Base-by-base conservation (phyloP, 208 protist species). In the Leishmania major region DNA sequence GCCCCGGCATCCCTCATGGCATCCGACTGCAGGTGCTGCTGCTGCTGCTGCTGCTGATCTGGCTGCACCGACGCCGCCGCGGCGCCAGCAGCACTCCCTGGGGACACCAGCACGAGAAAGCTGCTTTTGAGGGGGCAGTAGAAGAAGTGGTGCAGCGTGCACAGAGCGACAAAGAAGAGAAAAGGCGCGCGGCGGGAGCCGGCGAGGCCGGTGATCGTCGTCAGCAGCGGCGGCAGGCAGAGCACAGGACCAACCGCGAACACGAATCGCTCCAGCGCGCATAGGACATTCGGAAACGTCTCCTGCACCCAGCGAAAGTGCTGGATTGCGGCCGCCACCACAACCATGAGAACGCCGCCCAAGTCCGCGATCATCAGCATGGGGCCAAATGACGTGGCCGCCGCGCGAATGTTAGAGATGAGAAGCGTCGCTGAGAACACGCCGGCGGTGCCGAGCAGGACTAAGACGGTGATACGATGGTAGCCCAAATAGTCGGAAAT, bases 291-390 rank as follows among this genome's bases (percentile, higher is more conserved):
- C 5, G 95, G 95, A 60, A 84, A 93, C 22, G 81, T 84, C 79
- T 92, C 79, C 85, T 98, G 95, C 51, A 98, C 60, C 90, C 92
- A 98, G 4, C 89, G 90, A 83, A 97, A 98, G 84, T 98, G 95
- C 77, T 95, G 86, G 74, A 94, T 75, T 0, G 87, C 85, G 0
- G 89, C 82, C 47, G 88, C 91, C 19, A 87, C 84, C 17, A 84
- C 75, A 11, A 88, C 45, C 49, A 87, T 3, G 25, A 96, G 76
- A 28, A 95, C 31, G 10, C 89, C 87, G 15, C 84, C 64, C 11
- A 96, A 40, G 67, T 91, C 89, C 13, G 91, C 59, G 47, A 95
- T 89, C 88, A 96, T 87, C 70, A 92, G 86, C 79, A 94, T 85
- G 17, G 93, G 92, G 0, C 93, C 93, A n/a, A 95, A 71, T 72